These are phyloP conservation scores for Solanum chiquidenum DNA, from an alignment of 257 asterid genomes.

Conservation along the genomic window DNA sequence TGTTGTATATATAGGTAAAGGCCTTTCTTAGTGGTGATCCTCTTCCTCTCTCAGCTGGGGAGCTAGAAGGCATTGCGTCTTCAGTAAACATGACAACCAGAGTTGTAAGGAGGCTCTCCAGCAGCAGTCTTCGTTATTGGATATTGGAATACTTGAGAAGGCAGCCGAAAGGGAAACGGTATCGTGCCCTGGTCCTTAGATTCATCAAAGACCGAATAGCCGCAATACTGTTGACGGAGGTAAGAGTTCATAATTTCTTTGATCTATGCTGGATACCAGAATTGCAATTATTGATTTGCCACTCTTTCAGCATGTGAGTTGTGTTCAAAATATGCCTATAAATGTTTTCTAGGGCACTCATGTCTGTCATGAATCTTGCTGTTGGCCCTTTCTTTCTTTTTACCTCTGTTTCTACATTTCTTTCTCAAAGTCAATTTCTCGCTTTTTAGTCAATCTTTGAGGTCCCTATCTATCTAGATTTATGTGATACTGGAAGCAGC, in stretches of 20 bases:
- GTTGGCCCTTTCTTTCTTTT: not conserved
- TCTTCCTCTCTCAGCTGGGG: conserved; percentile 81
- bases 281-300: not conserved
- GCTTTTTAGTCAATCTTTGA: not conserved
- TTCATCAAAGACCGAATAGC: conserved; percentile 88
- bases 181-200: conserved; percentile 74
- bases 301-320: not conserved
- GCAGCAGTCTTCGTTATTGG: conserved; percentile 83
- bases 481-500: not conserved
- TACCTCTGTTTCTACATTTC: not conserved
- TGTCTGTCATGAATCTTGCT: not conserved
- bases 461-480: not conserved
- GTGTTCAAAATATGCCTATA: not conserved
- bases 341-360: not conserved
- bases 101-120: conserved; percentile 54
- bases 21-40: conserved; percentile 84
- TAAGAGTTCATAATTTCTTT: conserved; percentile 17
- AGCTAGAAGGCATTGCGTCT: conserved; percentile 82
- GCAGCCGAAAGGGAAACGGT: conserved; percentile 53
- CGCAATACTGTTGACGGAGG: conserved; percentile 79
- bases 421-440: not conserved
- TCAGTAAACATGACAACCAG: conserved; percentile 56
- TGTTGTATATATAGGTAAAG: conserved; percentile 47
- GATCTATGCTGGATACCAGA: not conserved
- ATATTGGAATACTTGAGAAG: conserved; percentile 74